Evolutionary conservation across 2,329 filamentous ascomycete species (phyloP).

Genomic region (Aspergillus versicolor): DNA sequence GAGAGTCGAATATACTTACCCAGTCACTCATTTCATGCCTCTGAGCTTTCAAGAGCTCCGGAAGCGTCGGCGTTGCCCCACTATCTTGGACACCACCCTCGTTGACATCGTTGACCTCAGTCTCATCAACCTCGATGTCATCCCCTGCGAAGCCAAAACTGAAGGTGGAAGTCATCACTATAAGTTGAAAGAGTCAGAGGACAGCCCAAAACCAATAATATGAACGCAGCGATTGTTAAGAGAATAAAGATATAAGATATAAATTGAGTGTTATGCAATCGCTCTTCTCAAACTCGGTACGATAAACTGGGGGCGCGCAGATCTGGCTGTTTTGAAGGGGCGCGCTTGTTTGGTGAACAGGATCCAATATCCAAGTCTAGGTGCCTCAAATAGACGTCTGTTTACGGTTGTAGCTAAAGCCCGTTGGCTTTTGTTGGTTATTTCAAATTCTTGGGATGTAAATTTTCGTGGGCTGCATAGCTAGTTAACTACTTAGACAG

Average conservation of each 20-base stretch:
- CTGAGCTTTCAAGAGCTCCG: constrained; percentile 35
- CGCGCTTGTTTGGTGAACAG: background rate
- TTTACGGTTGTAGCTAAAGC: background rate
- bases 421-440: background rate
- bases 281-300: background rate
- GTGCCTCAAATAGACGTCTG: too few relatives aligned
- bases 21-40: constrained; percentile 48
- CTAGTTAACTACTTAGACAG: background rate
- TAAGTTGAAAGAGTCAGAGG: background rate
- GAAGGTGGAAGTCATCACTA: constrained; percentile 38
- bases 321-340: background rate
- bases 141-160: constrained; percentile 61
- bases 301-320: background rate
- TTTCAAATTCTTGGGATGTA: background rate
- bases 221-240: background rate
- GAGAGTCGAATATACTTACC: constrained; percentile 37
- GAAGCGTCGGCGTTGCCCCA: constrained; percentile 26
- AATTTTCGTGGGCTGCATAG: constrained; percentile 6
- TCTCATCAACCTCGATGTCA: constrained; percentile 51
- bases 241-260: background rate
- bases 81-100: constrained; percentile 8
- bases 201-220: background rate
- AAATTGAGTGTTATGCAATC: background rate
- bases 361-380: background rate
- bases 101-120: constrained; percentile 18